Percentiles rank a stretch among this genome's conserved stretches.
These are phyloP conservation scores for Nyctanthes arbortristis DNA, from an alignment of 257 asterid species.

Conservation along the genomic window DNA sequence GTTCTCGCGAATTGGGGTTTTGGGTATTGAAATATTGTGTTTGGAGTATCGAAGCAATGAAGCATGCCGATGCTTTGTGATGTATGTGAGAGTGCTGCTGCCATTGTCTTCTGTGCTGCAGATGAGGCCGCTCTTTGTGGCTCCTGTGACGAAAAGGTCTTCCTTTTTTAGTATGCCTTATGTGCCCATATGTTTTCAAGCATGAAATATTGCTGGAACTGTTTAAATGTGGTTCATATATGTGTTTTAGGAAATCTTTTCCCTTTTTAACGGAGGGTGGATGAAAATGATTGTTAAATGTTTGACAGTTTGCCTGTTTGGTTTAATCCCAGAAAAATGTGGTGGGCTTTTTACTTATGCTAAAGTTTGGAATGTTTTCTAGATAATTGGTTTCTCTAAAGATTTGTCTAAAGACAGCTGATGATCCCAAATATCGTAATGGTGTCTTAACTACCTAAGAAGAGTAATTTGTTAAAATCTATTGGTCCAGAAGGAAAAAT, in stretches of 20 bases:
- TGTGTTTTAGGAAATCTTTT: too few relatives aligned
- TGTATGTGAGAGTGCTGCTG: slow-evolving; percentile 72
- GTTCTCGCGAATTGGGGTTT: neutral
- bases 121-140: slow-evolving; percentile 78
- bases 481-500: neutral
- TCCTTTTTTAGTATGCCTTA: too few relatives aligned
- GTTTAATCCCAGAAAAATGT: too few relatives aligned
- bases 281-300: too few relatives aligned
- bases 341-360: too few relatives aligned
- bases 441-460: neutral
- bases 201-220: neutral
- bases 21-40: slow-evolving; percentile 14
- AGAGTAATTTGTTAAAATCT: neutral
- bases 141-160: slow-evolving; percentile 70
- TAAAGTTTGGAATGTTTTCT: too few relatives aligned
- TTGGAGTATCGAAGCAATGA: slow-evolving; percentile 32
- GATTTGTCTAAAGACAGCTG: too few relatives aligned
- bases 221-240: neutral
- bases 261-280: too few relatives aligned
- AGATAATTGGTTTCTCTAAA: too few relatives aligned
- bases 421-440: too few relatives aligned
- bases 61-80: slow-evolving; percentile 80
- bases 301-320: too few relatives aligned
- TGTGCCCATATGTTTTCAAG: neutral
- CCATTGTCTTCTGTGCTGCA: slow-evolving; percentile 71